phyloP scores from a whole-genome alignment of 2,329 filamentous ascomycete species.

The Neophaeococcomyces mojaviensis region DNA sequence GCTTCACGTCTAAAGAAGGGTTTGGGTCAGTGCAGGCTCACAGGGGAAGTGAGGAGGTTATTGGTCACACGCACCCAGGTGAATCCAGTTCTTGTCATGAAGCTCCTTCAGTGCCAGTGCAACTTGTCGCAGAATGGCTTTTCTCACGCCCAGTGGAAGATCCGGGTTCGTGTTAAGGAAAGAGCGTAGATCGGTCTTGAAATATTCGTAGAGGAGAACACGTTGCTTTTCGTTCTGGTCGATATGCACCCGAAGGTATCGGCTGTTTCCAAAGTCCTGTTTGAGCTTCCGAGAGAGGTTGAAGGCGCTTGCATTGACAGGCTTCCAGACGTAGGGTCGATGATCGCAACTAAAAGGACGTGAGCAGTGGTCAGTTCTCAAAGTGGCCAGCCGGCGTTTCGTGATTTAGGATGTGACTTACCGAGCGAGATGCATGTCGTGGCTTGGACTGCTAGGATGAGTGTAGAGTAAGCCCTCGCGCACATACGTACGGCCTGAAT shows the following conservation, averaged over 20 bases:
- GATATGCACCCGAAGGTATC: constrained; percentile 8
- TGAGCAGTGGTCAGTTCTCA: no score
- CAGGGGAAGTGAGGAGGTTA: no score
- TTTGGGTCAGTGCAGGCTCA: no score
- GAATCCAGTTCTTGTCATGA: constrained; percentile 11
- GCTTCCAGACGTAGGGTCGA: constrained; percentile 12
- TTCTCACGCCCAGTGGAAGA: constrained; percentile 5
- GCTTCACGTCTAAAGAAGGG: constrained; percentile 6
- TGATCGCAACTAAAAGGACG: no score
- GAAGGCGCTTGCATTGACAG: constrained; percentile 11
- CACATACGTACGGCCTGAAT: constrained; percentile 15
- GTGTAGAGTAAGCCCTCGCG: constrained; percentile 13
- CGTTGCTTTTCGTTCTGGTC: constrained; percentile 10
- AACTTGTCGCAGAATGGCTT: constrained; percentile 8
- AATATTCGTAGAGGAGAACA: constrained; percentile 11
- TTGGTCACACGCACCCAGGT: constrained; percentile 6
- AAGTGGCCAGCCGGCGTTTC: no score
- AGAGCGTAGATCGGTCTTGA: constrained; percentile 4
- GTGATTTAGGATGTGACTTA: constrained; percentile 1
- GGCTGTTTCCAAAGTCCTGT: constrained; percentile 5
- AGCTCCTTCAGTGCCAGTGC: constrained; percentile 9
- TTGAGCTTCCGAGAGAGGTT: constrained; percentile 9
- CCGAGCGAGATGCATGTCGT: constrained; percentile 9
- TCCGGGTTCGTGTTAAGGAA: constrained; percentile 2
- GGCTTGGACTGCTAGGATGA: constrained; percentile 9